Evolutionary conservation across 805 yeast species (phyloP).

Genomic region (Barnettozyma vustinii): DNA sequence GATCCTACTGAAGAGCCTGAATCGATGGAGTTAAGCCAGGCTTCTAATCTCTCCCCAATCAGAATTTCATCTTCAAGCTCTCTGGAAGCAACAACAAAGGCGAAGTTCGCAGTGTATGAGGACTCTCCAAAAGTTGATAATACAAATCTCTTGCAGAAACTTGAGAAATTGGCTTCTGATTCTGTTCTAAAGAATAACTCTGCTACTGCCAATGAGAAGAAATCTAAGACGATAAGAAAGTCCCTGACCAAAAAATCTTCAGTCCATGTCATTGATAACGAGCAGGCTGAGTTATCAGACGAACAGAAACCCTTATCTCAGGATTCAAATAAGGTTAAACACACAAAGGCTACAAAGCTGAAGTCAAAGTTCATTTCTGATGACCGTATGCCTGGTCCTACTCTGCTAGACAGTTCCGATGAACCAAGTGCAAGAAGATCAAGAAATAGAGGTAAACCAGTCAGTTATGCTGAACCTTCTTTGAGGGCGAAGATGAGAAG

Average conservation of each 20-base stretch:
- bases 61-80: slow-evolving; percentile 17
- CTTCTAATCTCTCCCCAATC: slow-evolving; percentile 22
- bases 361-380: slow-evolving; percentile 29
- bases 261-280: background rate
- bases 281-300: slow-evolving; percentile 17
- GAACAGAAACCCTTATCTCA: slow-evolving; percentile 20
- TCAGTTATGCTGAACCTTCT: slow-evolving; percentile 66
- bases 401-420: slow-evolving; percentile 15
- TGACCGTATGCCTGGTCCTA: slow-evolving; percentile 32
- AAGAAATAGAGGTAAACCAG: slow-evolving; percentile 48
- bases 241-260: slow-evolving; percentile 1
- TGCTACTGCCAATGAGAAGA: background rate
- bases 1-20: background rate
- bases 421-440: slow-evolving; percentile 30
- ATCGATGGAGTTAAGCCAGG: slow-evolving; percentile 13
- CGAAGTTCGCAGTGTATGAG: slow-evolving; percentile 18
- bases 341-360: slow-evolving; percentile 25
- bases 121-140: slow-evolving; percentile 16
- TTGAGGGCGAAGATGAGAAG: slow-evolving; percentile 65
- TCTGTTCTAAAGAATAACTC: slow-evolving; percentile 7
- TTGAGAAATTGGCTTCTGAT: slow-evolving; percentile 16
- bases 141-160: slow-evolving; percentile 6
- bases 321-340: slow-evolving; percentile 21
- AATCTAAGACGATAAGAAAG: slow-evolving; percentile 1
- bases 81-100: slow-evolving; percentile 2